Base-by-base conservation (phyloP, 2,329 filamentous ascomycete genomes). In the Lomentospora prolificans region DNA sequence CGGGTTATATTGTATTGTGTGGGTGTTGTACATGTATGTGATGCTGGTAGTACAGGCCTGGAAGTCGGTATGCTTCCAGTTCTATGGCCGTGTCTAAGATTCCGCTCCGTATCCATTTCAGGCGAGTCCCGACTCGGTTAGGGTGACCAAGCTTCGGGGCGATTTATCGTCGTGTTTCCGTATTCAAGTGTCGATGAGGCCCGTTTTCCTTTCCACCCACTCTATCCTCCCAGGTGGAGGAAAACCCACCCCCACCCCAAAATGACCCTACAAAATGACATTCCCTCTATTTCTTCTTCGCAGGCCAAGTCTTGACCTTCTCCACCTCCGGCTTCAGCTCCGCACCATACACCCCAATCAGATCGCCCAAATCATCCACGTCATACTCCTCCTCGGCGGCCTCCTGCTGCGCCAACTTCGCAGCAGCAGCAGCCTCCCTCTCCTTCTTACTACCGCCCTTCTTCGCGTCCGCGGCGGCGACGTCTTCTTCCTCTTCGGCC, bases 301-400 rank as follows among this genome's bases (percentile, higher is more conserved):
- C 8, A 4, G 53, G 72, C 67, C 28, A 66, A 70, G 12, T 61
- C 64, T 66, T n/a, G 14, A 48, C 51, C 52, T 58, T 59, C 17
- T 67, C 67, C 56, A 69, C 65, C 59, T 69, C 68, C 61, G 58
- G 57, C 3, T 44, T 31, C 41, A 50, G 36, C 51, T 55, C 51
- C 25, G 53, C 51, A 14, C 44, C 72, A 64, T 81, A 83, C 6
- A 70, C 71, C 14, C 74, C 70, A 58, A 84, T 76, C 59, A 83
- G 61, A 62, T 81, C 78, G n/a, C 70, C 69, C 59, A 79, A 69
- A 27, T 66, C 67, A 51, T 64, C 64, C 36, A 60, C 60, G 3
- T 61, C 60, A 17, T 55, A 61, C 56, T 61, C 57, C 57, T 58
- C 57, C 28, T 60, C 55, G 50, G 59, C 57, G 24, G 62, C 64